Evolutionary conservation across 2,329 filamentous ascomycete genomes (phyloP), one percentile per base, ranked within the genome.

Genomic region (Cordyceps cicadae): DNA sequence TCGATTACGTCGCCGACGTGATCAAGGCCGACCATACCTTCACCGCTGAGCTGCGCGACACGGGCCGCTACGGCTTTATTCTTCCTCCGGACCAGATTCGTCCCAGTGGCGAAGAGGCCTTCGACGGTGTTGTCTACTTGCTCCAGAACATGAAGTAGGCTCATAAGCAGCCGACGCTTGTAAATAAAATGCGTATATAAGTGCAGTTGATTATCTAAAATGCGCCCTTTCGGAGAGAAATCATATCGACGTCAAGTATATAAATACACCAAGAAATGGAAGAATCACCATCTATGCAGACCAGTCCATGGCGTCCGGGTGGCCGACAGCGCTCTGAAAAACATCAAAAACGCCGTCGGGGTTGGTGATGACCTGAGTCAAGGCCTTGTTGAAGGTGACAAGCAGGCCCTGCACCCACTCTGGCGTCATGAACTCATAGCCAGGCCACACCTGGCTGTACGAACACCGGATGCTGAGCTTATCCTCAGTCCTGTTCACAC

Each of bases 81-180:
- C 69, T 79, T 52, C 76, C 77, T 0, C 70, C 76, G 0, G 61
- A 57, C 34, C 74, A 79, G 67, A 79, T 79, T 32, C 43, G 76
- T 24, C 74, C 76, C 1, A 78, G 72, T 15, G 75, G 75, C 11
- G 70, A 77, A 62, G 77, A 79, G 66, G 70, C 73, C 4, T 78
- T 70, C 65, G 76, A 76, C 1, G 77, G 75, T 7, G 76, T 92
- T 19, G 75, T 86, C 67, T 87, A 88, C 63, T 81, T 92, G 60
- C 66, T 79, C 34, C 59, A 67, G 45, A 75, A 75, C 61, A 74
- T 78, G 69, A 70, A 72, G 59, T 75, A 67, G 57, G 3, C 24
- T 26, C 9, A 54, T 39, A 17, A 5, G 43, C 21, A n/a, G 2
- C 17, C 6, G 3, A 6, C 39, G 17, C 15, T 39, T 57, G 54